Percentiles rank a stretch among this genome's conserved stretches.
Conservation (phyloP, 805 yeast genomes). For the Kluyveromyces siamensis region DNA sequence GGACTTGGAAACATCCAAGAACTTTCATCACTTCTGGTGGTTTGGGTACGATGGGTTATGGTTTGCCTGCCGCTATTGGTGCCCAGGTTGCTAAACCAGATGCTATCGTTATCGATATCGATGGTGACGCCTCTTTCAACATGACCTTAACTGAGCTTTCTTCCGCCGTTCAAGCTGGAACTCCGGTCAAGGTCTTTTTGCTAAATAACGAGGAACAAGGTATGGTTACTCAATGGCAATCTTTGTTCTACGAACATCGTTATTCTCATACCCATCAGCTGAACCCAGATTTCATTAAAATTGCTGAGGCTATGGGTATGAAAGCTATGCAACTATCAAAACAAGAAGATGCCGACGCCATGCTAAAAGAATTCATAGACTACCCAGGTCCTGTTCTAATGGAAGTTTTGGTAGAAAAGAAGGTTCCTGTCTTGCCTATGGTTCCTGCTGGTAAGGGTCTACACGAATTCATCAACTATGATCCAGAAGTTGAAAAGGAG, state of each 20-base stretch:
- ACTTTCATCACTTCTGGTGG: constrained; percentile 98
- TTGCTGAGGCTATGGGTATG: constrained; percentile 91
- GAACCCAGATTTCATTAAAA: constrained; percentile 87
- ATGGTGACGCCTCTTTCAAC: constrained; percentile 98
- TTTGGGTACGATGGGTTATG: constrained; percentile 97
- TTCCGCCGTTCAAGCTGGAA: constrained; percentile 87
- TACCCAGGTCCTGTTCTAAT: constrained; percentile 78
- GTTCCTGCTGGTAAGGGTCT: constrained; percentile 94
- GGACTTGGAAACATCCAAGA: constrained; percentile 89
- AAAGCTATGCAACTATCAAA: constrained; percentile 66
- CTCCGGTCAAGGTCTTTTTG: constrained; percentile 84
- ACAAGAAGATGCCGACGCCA: constrained; percentile 55
- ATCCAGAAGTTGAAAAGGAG: constrained; percentile 68
- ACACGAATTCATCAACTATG: constrained; percentile 85
- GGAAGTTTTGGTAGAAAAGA: constrained; percentile 83
- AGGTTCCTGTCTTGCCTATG: constrained; percentile 95
- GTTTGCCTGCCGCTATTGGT: constrained; percentile 96
- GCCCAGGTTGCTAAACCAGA: constrained; percentile 96
- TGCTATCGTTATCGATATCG: constrained; percentile 90
- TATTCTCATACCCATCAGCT: constrained; percentile 96
- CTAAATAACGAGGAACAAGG: constrained; percentile 98
- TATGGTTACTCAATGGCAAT: constrained; percentile 99
- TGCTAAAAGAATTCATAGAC: constrained; percentile 61
- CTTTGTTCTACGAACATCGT: constrained; percentile 92
- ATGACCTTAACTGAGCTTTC: constrained; percentile 93